Evolutionary conservation across 2,329 filamentous ascomycete species (phyloP).

Genomic region (Fusarium papillatum): DNA sequence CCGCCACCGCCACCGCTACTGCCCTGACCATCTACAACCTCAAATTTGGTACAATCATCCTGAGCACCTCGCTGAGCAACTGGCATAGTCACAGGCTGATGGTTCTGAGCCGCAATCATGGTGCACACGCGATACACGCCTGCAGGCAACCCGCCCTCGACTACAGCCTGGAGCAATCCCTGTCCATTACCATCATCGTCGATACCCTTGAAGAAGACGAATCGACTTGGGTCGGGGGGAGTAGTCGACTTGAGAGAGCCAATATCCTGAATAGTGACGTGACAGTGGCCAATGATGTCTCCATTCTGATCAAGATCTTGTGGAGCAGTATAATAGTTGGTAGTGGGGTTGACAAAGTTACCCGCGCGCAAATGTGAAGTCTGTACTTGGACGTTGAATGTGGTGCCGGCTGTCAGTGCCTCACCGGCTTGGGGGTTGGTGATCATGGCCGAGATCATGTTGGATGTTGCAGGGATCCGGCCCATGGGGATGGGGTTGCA

Average conservation of each 20-base stretch:
- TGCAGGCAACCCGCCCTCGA: neutral
- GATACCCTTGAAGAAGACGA: constrained; percentile 1
- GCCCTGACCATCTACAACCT: constrained; percentile 1
- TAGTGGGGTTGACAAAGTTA: neutral
- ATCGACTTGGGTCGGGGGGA: constrained; percentile 44
- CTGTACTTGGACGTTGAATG: constrained; percentile 33
- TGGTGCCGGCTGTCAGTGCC: constrained; percentile 58
- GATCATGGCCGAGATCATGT: constrained; percentile 69
- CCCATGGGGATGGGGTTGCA: constrained; percentile 74
- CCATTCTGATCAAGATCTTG: constrained; percentile 57
- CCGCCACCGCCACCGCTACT: neutral
- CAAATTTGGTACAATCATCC: constrained; percentile 65
- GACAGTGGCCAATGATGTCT: constrained; percentile 67
- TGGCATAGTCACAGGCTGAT: constrained; percentile 74
- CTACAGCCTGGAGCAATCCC: constrained; percentile 1
- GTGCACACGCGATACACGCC: constrained; percentile 75
- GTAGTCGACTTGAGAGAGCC: constrained; percentile 62
- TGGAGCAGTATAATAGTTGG: neutral
- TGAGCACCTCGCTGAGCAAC: constrained; percentile 74
- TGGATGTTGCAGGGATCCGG: constrained; percentile 63
- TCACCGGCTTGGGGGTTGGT: constrained; percentile 63
- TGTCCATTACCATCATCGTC: neutral
- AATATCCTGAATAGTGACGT: constrained; percentile 68
- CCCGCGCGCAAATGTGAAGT: neutral
- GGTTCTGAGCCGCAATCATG: constrained; percentile 72